Evolutionary conservation across 169 alveolate species (phyloP).

Genomic region (Plasmodium cynomolgi): DNA sequence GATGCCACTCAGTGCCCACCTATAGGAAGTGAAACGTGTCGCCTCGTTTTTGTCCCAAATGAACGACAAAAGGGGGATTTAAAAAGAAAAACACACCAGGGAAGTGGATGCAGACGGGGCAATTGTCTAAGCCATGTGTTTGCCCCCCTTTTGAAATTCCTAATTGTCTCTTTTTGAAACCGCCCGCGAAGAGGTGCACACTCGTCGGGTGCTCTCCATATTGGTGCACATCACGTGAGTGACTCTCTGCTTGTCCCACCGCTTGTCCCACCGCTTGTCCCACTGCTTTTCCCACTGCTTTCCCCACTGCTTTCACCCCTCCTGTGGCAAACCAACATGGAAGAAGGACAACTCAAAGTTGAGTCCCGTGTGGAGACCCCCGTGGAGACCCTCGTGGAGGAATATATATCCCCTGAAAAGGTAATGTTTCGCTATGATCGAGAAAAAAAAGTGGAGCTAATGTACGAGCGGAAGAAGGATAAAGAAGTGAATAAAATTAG

Average conservation of each 20-base stretch:
- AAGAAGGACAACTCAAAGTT: background rate
- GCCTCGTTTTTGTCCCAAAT: background rate
- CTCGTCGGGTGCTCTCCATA: background rate
- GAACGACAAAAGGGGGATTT: background rate
- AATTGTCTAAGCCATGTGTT: background rate
- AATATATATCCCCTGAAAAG: slow-evolving; percentile 48
- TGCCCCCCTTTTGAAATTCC: background rate
- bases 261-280: too few species aligned
- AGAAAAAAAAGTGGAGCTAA: slow-evolving; percentile 44
- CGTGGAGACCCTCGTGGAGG: slow-evolving; percentile 34
- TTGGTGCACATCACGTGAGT: background rate
- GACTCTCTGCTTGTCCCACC: background rate
- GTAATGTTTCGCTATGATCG: slow-evolving; percentile 42
- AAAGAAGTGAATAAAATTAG: slow-evolving; percentile 59
- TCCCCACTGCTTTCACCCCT: too few species aligned
- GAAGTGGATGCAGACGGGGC: background rate
- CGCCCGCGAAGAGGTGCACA: background rate
- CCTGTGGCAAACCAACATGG: background rate
- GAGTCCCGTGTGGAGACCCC: slow-evolving; percentile 11
- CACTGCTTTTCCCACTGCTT: too few species aligned
- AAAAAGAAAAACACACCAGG: background rate
- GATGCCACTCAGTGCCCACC: background rate
- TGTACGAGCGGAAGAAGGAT: slow-evolving; percentile 53
- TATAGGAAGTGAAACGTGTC: background rate
- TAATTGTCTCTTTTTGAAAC: background rate